Conservation (phyloP, 2,329 filamentous ascomycete species). For the Akanthomyces muscarius region DNA sequence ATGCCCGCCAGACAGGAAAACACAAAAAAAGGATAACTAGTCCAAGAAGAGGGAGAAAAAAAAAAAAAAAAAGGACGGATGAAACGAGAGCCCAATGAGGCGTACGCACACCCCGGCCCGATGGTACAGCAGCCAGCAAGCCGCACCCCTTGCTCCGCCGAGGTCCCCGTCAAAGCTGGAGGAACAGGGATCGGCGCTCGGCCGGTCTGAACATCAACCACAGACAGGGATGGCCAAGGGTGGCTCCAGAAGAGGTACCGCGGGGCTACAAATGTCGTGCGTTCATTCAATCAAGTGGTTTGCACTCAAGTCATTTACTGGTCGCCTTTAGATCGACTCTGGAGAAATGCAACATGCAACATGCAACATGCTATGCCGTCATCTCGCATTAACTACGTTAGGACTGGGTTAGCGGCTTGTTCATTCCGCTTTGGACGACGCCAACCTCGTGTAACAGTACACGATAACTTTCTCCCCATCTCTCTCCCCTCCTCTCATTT, state of each 20-base stretch:
- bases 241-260: background rate
- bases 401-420: background rate
- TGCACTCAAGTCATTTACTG: background rate
- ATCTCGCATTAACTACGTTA: background rate
- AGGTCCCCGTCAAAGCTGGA: background rate
- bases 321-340: background rate
- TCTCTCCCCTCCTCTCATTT: background rate
- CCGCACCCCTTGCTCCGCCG: too few relatives aligned
- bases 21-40: background rate
- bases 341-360: background rate
- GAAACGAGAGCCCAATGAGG: background rate
- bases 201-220: background rate
- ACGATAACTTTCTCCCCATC: background rate
- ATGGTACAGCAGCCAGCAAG: background rate
- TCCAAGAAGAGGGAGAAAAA: background rate
- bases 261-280: too few relatives aligned
- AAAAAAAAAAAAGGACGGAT: background rate
- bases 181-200: conserved; percentile 3
- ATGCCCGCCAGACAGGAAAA: background rate
- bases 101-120: background rate
- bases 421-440: background rate
- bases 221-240: background rate
- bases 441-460: background rate
- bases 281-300: background rate
- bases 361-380: conserved; percentile 1